Base-by-base conservation (phyloP, 768 basidiomycete species). In the Russula virescens region DNA sequence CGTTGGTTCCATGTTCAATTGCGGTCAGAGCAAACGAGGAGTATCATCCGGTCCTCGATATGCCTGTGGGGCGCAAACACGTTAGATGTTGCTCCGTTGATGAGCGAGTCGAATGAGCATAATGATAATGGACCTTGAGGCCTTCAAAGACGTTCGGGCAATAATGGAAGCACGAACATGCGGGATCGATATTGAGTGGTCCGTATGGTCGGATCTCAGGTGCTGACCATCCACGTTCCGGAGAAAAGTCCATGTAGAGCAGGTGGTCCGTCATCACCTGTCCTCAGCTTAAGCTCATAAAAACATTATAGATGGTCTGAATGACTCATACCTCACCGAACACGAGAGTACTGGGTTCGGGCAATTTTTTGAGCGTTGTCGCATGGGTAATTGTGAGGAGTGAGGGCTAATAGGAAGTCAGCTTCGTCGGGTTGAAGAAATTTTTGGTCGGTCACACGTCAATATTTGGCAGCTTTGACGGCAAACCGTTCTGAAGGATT, bases 1-100 rank as follows among this genome's bases (percentile, higher is more conserved):
- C 73, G 97, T 80, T 28, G 94, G 87, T 28, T 80, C 81, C 91
- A 95, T 93, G 73, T 96, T 96, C 72, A 81, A 75, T 34, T 90
- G 79, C 0, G 94, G 93, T 35, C 94, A 78, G 79, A 97, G 97
- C 42, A 96, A 74, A 8, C 88, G 79, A 1, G 85, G 80, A 54
- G 83, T 81, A 1, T 91, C 92, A 61, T 89, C 79, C n/a, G 83
- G 81, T 11, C 83, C 86, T 1, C 82, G 62, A 72, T 88, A 89
- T 0, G 90, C 89, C 84, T 89, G 43, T 16, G 19, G 18, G 5
- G 2, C 28, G 18, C 16, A 14, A 13, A 9, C 1, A 14, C n/a
- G 3, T 34, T 9, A 23, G 42, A 26, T 26, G 2, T 38, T 50
- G 55, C 38, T 35, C 14, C 48, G n/a, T 35, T 5, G 23, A 59